Evolutionary conservation across 2,329 filamentous ascomycete genomes (phyloP).

Genomic region (Stagonosporopsis rhizophila): DNA sequence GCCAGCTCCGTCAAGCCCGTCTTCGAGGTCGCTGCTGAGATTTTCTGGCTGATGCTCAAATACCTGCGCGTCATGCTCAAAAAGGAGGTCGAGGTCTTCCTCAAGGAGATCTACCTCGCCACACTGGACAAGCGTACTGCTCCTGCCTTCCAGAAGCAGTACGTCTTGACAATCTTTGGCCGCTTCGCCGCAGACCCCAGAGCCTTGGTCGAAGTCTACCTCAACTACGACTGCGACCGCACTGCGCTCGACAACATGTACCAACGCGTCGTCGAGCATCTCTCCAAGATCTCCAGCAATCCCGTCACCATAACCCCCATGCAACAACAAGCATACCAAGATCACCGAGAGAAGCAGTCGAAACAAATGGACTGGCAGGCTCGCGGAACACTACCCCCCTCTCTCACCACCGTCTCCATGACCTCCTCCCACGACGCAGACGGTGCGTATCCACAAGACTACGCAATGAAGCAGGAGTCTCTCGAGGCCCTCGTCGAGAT

Average conservation of each 20-base stretch:
- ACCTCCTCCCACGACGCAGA: slow-evolving; percentile 63
- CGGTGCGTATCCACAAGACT: slow-evolving; percentile 82
- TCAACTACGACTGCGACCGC: slow-evolving; percentile 98
- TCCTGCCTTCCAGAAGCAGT: slow-evolving; percentile 88
- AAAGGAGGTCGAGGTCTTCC: slow-evolving; percentile 97
- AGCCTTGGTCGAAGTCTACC: slow-evolving; percentile 90
- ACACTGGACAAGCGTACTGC: slow-evolving; percentile 88
- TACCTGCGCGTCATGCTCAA: slow-evolving; percentile 93
- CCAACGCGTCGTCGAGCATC: slow-evolving; percentile 89
- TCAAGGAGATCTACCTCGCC: slow-evolving; percentile 96
- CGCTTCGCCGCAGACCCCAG: slow-evolving; percentile 84
- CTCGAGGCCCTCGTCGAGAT: slow-evolving; percentile 89
- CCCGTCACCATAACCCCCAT: slow-evolving; percentile 76
- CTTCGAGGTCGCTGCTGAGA: slow-evolving; percentile 95
- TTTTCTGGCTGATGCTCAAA: slow-evolving; percentile 97
- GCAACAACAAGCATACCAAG: slow-evolving; percentile 87
- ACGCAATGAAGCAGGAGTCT: slow-evolving; percentile 87
- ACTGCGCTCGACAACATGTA: slow-evolving; percentile 95
- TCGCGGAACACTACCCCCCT: slow-evolving; percentile 83
- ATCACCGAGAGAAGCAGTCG: slow-evolving; percentile 70
- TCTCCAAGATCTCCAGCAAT: slow-evolving; percentile 84
- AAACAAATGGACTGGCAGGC: slow-evolving; percentile 81
- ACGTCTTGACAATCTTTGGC: slow-evolving; percentile 85
- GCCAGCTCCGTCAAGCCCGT: slow-evolving; percentile 90
- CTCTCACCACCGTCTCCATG: slow-evolving; percentile 81